Evolutionary conservation across 257 asterid species (phyloP).

Genomic region (Oldenlandia corymbosa): DNA sequence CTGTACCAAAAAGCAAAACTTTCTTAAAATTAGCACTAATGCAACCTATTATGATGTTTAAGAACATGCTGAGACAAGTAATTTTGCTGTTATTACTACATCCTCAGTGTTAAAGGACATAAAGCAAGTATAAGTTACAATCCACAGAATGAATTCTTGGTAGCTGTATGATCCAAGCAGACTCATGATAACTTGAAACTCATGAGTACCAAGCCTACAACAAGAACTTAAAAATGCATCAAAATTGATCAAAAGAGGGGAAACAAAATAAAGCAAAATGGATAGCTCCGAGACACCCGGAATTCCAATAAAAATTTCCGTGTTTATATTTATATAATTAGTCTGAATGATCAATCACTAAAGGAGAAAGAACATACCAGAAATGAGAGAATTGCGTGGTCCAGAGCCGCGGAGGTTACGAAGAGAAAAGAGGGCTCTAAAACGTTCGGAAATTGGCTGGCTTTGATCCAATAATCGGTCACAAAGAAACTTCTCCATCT

Average conservation of each 20-base stretch:
- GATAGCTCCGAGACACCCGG: not conserved
- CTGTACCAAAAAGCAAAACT: not conserved
- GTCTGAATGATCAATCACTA: not conserved
- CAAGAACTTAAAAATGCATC: not conserved
- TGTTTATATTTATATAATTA: not conserved
- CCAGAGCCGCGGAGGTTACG: constrained; percentile 77
- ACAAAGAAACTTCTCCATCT: constrained; percentile 63
- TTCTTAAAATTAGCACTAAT: not conserved
- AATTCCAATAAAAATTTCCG: not conserved
- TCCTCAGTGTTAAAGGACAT: not conserved
- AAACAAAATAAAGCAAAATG: not conserved
- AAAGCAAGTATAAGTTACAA: not conserved
- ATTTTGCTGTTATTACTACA: not conserved
- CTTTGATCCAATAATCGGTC: constrained; percentile 56
- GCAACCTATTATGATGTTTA: not conserved
- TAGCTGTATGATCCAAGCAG: not conserved
- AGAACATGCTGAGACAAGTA: not conserved
- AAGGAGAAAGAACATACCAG: constrained; percentile 23
- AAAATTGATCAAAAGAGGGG: not conserved
- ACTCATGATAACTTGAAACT: not conserved
- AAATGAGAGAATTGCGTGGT: constrained; percentile 71
- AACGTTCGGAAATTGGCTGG: constrained; percentile 80
- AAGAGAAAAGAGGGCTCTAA: constrained; percentile 81
- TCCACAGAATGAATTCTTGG: not conserved
- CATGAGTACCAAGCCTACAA: not conserved